Percentiles rank a stretch among this genome's conserved stretches.
Conservation (phyloP, 148 eudicot species). For the Rhododendron simsii region DNA sequence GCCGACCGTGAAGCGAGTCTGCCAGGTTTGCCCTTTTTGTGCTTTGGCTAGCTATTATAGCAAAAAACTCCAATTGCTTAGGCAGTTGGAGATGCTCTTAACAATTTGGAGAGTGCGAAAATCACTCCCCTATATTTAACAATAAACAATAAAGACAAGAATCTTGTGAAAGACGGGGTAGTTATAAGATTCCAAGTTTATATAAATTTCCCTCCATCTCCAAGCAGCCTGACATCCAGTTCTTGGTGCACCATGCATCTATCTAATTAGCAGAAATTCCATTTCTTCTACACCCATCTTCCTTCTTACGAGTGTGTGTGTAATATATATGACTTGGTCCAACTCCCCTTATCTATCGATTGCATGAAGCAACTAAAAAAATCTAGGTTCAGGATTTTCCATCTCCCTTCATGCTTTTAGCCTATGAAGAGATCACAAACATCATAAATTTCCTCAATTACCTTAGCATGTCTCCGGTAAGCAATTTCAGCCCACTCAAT, state of each 20-base stretch:
- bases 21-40: no score
- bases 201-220: neutral
- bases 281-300: neutral
- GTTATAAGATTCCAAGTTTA: neutral
- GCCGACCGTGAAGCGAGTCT: no score
- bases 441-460: neutral
- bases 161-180: neutral
- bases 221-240: neutral
- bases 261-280: neutral
- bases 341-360: neutral
- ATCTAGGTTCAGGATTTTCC: no score
- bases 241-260: neutral
- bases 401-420: neutral
- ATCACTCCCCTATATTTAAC: neutral
- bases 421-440: constrained; percentile 10
- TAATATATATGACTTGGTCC: neutral
- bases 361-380: neutral
- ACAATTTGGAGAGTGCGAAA: no score
- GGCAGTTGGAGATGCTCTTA: no score
- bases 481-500: no score
- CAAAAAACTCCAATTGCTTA: no score
- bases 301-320: neutral
- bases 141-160: neutral
- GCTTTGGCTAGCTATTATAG: no score
- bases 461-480: no score